phyloP scores from a whole-genome alignment of 257 asterid species.

The Rubia yunnanensis region DNA sequence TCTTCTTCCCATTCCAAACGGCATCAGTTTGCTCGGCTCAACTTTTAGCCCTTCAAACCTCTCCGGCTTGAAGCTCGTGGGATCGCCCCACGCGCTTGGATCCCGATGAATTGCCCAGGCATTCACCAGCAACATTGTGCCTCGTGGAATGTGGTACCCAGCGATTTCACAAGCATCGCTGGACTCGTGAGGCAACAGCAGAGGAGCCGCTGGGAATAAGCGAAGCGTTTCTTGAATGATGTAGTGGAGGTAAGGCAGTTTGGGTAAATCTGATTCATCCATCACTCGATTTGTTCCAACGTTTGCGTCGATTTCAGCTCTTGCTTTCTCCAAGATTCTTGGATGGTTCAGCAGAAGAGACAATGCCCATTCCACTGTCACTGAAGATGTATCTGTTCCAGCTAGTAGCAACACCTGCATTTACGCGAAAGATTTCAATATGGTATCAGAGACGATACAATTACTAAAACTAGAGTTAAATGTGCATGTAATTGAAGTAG shows the following conservation, averaged over 20 bases:
- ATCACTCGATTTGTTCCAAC: neutral
- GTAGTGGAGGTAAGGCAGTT: neutral
- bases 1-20: constrained; percentile 2
- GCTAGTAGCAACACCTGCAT: neutral
- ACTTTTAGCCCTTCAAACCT: constrained; percentile 1
- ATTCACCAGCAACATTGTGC: neutral
- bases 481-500: too few relatives aligned
- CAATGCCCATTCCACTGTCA: neutral
- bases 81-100: neutral
- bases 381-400: neutral
- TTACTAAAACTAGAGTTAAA: too few relatives aligned
- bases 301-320: neutral
- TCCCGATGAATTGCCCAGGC: neutral
- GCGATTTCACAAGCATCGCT: neutral
- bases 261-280: neutral
- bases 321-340: neutral
- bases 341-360: constrained; percentile 2
- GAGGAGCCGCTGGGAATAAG: neutral
- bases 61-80: neutral
- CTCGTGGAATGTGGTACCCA: neutral
- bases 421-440: too few relatives aligned
- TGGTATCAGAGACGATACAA: too few relatives aligned
- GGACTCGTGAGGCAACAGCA: neutral
- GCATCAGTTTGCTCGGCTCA: neutral
- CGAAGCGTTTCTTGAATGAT: neutral